Base-by-base conservation (phyloP, 2,329 filamentous ascomycete genomes). In the Penicillium sp. region DNA sequence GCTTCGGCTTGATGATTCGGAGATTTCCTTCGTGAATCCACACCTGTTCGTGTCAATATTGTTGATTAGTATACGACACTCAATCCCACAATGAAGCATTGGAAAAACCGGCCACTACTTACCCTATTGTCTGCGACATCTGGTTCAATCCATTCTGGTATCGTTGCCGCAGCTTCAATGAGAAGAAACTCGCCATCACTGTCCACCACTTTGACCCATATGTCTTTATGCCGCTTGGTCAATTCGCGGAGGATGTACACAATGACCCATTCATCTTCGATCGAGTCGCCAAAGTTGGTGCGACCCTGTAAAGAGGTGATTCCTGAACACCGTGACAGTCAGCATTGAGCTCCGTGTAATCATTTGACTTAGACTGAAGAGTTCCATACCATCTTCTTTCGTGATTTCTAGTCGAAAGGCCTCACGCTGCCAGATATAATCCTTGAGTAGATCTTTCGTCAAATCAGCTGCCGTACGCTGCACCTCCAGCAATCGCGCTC, bases 211-310 rank as follows among this genome's bases (percentile, higher is more conserved):
- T 88, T 84, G 39, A 90, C 80, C 91, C 92, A 99, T 7, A 90
- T 76, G 52, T 86, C 78, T 4, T 82, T 75, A 61, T 88, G 88
- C 31, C 80, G 77, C 59, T 79, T 87, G 59, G 86, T 91, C 59
- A 97, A 73, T 70, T 95, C 86, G 37, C 88, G 83, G 27, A 99
- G 76, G 4, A 97, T 74, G 71, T 91, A 95, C 16, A 97, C 91
- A 52, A 97, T 85, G 5, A 97, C 80, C 95, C 93, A 99, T 74
- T 99, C 95, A 62, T 99, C 93, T 64, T 95, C 92, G 3, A 97
- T 84, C 0, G 90, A 93, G 70, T 99, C 95, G 8, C 92, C 91
- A 63, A 90, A 97, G 66, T 92, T 88, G 0, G 89, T 93, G 43
- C 78, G 76, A 16, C 92, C 92, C 55, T 82, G 80, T 5, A 99